A percentile compares a stretch with the other conserved stretches of the same genome.
These are phyloP conservation scores for Xylariales sp. DNA, from an alignment of 2,329 filamentous ascomycete species.

Conservation along the genomic window DNA sequence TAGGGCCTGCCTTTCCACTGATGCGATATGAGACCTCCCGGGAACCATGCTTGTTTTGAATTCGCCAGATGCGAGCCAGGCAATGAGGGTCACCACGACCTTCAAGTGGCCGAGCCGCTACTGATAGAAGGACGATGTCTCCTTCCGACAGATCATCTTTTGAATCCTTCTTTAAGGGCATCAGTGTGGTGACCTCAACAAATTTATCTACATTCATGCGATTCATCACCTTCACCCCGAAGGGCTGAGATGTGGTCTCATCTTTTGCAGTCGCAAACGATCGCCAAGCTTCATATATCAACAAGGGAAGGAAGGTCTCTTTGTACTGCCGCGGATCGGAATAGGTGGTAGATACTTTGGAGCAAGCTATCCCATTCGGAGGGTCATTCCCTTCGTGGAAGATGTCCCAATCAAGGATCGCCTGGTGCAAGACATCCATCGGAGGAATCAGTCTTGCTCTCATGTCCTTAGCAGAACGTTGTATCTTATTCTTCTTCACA, in stretches of 20 bases:
- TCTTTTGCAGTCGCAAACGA: constrained; percentile 87
- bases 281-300: constrained; percentile 94
- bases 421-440: constrained; percentile 77
- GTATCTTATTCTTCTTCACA: constrained; percentile 76
- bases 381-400: constrained; percentile 87
- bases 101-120: constrained; percentile 63
- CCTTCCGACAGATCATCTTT: constrained; percentile 76
- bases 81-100: constrained; percentile 69
- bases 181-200: constrained; percentile 81
- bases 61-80: constrained; percentile 76
- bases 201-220: constrained; percentile 90
- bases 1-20: constrained; percentile 60
- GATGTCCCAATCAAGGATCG: constrained; percentile 90
- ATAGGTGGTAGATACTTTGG: constrained; percentile 74
- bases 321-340: constrained; percentile 75
- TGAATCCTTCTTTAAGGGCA: constrained; percentile 62
- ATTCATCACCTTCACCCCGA: constrained; percentile 83
- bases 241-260: constrained; percentile 74
- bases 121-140: constrained; percentile 84
- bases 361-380: constrained; percentile 70
- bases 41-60: constrained; percentile 73
- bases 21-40: constrained; percentile 85
- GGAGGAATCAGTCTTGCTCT: constrained; percentile 87
- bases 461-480: constrained; percentile 87
- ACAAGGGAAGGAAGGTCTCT: constrained; percentile 81